Base-by-base conservation (phyloP, 208 protist species). In the Leishmania mexicana region DNA sequence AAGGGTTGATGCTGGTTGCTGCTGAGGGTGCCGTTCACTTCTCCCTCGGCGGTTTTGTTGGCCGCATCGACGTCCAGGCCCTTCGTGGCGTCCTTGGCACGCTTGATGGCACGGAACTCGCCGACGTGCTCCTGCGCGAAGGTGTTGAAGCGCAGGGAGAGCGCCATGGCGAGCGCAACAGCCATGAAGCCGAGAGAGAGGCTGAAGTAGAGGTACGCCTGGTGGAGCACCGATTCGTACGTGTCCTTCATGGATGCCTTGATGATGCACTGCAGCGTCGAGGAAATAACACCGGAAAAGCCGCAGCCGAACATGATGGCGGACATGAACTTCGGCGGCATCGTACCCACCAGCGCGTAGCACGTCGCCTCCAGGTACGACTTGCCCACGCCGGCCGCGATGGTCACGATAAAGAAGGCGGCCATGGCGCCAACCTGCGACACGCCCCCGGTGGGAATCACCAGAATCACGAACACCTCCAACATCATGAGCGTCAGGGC, bases 221-320 rank as follows among this genome's bases (percentile, higher is more conserved):
- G 91, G 58, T 54, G 79, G 13, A 88, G 82, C 15, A 78, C 76
- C 45, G 84, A 81, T 1, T 88, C 81, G 78, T 93, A 94, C 15
- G 83, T 81, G 75, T 88, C 51, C 2, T 85, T 31, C 87, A 96
- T 92, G 38, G 91, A 89, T 0, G 82, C 93, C 81, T 97, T 97
- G 62, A 95, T 90, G 83, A 97, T 94, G 83, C 95, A 94, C 87
- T 95, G 93, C 80, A 97, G 83, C 75, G 88, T 75, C 0, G 91
- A 94, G 31, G 90, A 65, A 42, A 93, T 88, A 11, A 95, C 86
- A 40, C 95, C 95, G 17, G 90, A 94, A 80, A 93, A 89, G 72
- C 90, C 91, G 64, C 89, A 94, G 78, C 96, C 96, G 84, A 93
- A 91, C 95, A 98, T 98, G 54, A 97, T 78, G 19, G 92, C 93